phyloP scores from a whole-genome alignment of 139 green algal genomes.

The Chlorella sp. region DNA sequence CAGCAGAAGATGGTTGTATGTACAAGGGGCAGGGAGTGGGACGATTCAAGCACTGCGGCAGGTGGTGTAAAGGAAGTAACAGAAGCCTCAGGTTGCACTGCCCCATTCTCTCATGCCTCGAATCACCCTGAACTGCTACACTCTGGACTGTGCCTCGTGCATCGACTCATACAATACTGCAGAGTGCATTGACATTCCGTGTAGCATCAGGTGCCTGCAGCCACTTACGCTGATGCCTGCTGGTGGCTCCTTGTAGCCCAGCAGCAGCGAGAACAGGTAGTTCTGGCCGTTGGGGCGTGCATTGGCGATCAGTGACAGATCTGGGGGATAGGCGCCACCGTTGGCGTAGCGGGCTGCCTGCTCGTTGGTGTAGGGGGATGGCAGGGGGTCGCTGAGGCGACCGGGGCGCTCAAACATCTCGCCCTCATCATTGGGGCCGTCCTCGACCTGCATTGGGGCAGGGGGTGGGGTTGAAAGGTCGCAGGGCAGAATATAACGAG shows the following conservation, averaged over 20 bases:
- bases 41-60: no score
- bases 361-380: conserved; percentile 88
- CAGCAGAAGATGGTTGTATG: no score
- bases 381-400: conserved; percentile 84
- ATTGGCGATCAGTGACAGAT: conserved; percentile 95
- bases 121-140: no score
- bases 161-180: no score
- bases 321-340: conserved; percentile 95
- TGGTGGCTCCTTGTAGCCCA: conserved; percentile 95
- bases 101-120: no score
- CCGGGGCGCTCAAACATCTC: conserved; percentile 93
- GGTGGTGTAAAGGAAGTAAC: no score
- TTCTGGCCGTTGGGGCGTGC: conserved; percentile 95
- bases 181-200: background rate
- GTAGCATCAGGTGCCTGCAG: no score
- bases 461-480: no score
- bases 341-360: conserved; percentile 90
- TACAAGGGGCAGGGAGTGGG: no score
- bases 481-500: no score
- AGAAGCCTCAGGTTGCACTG: no score
- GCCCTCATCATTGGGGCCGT: conserved; percentile 97
- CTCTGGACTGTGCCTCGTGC: no score
- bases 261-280: conserved; percentile 96
- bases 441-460: conserved; percentile 53
- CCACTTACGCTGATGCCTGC: conserved; percentile 77